Conservation (phyloP, 2,329 filamentous ascomycete species). For the Leptographium flavum region DNA sequence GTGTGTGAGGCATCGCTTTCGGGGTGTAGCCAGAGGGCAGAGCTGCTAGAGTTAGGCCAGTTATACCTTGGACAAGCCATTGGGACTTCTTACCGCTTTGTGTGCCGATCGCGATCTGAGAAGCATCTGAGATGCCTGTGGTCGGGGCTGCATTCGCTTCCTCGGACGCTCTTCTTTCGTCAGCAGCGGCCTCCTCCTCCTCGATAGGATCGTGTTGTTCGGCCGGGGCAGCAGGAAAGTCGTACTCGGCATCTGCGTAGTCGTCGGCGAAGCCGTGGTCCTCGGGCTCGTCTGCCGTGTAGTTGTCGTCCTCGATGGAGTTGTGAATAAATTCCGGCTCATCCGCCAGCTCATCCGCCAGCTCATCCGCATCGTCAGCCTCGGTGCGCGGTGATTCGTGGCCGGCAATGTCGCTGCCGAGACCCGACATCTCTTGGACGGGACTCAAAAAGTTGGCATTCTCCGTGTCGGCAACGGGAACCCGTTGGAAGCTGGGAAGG, state of each 20-base stretch:
- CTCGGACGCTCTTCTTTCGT: too few relatives aligned
- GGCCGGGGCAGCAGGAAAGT: too few relatives aligned
- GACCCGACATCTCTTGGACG: not conserved
- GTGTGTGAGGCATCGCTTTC: not conserved
- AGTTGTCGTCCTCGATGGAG: not conserved
- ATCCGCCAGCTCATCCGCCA: not conserved
- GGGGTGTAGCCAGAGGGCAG: not conserved
- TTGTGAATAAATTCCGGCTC: not conserved
- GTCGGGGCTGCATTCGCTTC: too few relatives aligned
- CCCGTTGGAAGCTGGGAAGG: not conserved
- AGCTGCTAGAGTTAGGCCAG: not conserved
- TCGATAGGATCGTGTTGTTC: too few relatives aligned
- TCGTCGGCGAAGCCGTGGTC: not conserved
- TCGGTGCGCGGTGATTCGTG: too few relatives aligned
- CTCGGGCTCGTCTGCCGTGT: not conserved
- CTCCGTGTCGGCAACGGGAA: not conserved
- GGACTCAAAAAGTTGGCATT: not conserved
- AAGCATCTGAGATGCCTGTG: too few relatives aligned
- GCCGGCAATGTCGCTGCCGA: not conserved
- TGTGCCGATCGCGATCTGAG: too few relatives aligned
- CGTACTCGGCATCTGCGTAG: not conserved
- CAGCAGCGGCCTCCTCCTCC: too few relatives aligned
- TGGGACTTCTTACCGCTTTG: not conserved
- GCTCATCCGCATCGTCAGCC: not conserved
- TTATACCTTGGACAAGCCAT: not conserved